phyloP scores from a whole-genome alignment of 306 rosid species.

The Ceratonia siliqua region DNA sequence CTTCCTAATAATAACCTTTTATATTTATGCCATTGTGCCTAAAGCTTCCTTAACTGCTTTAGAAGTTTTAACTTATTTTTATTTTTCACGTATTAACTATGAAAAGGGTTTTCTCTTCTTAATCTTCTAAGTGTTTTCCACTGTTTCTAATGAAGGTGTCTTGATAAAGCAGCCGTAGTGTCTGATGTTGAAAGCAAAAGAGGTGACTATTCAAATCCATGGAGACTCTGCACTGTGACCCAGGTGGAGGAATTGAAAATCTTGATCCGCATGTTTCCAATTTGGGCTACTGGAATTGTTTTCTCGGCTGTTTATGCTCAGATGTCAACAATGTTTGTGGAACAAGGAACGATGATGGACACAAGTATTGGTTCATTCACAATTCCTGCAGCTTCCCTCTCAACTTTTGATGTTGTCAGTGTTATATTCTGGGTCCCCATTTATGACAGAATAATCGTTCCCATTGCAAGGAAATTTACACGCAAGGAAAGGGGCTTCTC shows the following conservation, averaged over 20 bases:
- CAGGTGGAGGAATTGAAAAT: slow-evolving; percentile 96
- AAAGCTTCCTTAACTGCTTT: neutral
- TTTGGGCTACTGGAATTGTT: slow-evolving; percentile 90
- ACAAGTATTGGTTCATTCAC: slow-evolving; percentile 72
- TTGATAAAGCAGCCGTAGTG: slow-evolving; percentile 83
- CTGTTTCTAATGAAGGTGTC: slow-evolving; percentile 63
- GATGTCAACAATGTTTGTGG: slow-evolving; percentile 95
- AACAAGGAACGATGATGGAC: slow-evolving; percentile 89
- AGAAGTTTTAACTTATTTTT: neutral
- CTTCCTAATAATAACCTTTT: slow-evolving; percentile 3
- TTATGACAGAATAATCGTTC: slow-evolving; percentile 78
- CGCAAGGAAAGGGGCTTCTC: slow-evolving; percentile 90
- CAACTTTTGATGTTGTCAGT: slow-evolving; percentile 72
- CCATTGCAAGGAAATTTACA: slow-evolving; percentile 74
- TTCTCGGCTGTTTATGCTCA: slow-evolving; percentile 94
- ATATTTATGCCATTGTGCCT: neutral
- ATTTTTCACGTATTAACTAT: neutral
- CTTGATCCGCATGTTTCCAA: slow-evolving; percentile 90
- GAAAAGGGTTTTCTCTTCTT: neutral
- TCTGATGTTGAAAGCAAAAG: slow-evolving; percentile 58
- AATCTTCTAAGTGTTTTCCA: neutral
- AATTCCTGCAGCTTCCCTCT: slow-evolving; percentile 95
- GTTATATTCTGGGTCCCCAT: slow-evolving; percentile 93
- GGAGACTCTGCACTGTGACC: slow-evolving; percentile 93
- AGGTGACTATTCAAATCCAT: slow-evolving; percentile 65